A percentile compares a stretch with the other conserved stretches of the same genome.
phyloP scores from a whole-genome alignment of 805 yeast genomes.

The Saturnispora diversa region DNA sequence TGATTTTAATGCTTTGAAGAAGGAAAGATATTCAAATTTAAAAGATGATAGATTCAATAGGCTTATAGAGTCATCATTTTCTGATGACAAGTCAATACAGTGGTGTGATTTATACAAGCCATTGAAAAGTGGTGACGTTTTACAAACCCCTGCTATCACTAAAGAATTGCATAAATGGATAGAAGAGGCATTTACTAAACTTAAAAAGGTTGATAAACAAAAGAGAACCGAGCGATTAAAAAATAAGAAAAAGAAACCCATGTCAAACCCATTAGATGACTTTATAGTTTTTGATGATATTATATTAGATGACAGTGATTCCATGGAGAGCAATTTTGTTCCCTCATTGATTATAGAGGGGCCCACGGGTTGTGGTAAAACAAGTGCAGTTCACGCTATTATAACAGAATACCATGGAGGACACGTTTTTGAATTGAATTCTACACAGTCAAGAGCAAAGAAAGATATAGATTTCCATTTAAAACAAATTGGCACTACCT shows the following conservation, averaged over 20 bases:
- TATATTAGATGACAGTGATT: conserved; percentile 28
- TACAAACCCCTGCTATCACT: conserved; percentile 27
- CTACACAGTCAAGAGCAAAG: conserved; percentile 64
- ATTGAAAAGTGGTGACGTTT: conserved; percentile 26
- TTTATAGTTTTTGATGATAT: conserved; percentile 32
- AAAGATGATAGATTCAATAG: conserved; percentile 12
- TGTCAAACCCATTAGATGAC: conserved; percentile 22
- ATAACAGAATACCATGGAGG: conserved; percentile 51
- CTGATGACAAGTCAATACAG: conserved; percentile 15
- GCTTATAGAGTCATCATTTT: conserved; percentile 6
- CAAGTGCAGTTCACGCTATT: conserved; percentile 61
- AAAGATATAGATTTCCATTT: conserved; percentile 59
- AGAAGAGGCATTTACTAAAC: conserved; percentile 30
- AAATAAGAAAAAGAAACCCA: conserved; percentile 15
- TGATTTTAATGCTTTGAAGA: neutral
- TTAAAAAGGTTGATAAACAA: conserved; percentile 23
- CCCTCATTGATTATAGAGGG: conserved; percentile 68
- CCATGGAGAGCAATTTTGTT: conserved; percentile 35
- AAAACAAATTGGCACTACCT: conserved; percentile 78
- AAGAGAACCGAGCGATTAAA: conserved; percentile 21
- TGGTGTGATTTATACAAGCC: conserved; percentile 45
- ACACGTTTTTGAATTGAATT: conserved; percentile 73
- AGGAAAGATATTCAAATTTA: conserved; percentile 10
- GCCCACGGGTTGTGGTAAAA: conserved; percentile 68
- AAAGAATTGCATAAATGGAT: conserved; percentile 34